These are phyloP conservation scores for Spathaspora hagerdaliae DNA, from an alignment of 805 yeast genomes.

Conservation along the genomic window DNA sequence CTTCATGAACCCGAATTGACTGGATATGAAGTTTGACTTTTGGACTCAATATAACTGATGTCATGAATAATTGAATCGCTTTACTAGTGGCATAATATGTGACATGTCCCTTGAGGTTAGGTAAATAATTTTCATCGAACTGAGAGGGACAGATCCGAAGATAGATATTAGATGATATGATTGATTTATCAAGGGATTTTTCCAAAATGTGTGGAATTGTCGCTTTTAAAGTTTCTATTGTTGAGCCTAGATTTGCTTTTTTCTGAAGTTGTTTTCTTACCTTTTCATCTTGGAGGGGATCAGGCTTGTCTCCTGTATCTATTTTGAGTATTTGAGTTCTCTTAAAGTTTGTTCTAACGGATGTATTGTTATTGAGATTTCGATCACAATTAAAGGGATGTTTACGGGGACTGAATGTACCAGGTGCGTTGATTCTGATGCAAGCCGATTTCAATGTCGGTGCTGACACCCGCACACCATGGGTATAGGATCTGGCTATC, in stretches of 20 bases:
- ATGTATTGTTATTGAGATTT: too few species aligned
- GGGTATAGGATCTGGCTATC: too few species aligned
- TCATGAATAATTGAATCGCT: constrained; percentile 50
- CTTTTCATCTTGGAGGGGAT: background rate
- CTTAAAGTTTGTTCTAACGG: too few species aligned
- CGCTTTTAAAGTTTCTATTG: constrained; percentile 43
- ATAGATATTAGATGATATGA: constrained; percentile 43
- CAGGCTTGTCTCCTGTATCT: background rate
- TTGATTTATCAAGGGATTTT: constrained; percentile 38
- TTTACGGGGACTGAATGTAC: too few species aligned
- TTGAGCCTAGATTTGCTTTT: constrained; percentile 52
- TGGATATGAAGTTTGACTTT: constrained; percentile 51
- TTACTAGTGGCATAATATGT: constrained; percentile 56
- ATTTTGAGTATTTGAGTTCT: too few species aligned
- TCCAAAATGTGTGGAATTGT: constrained; percentile 51
- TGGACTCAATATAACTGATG: constrained; percentile 54
- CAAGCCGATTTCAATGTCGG: too few species aligned
- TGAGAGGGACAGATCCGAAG: constrained; percentile 57
- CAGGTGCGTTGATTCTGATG: too few species aligned
- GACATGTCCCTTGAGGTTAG: constrained; percentile 51
- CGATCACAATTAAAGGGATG: too few species aligned
- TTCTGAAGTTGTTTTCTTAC: constrained; percentile 18
- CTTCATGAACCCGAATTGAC: constrained; percentile 24
- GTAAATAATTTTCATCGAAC: constrained; percentile 45
- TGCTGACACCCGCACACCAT: too few species aligned